Conservation (phyloP, 495 filamentous ascomycete species). For the Neurospora sp. region DNA sequence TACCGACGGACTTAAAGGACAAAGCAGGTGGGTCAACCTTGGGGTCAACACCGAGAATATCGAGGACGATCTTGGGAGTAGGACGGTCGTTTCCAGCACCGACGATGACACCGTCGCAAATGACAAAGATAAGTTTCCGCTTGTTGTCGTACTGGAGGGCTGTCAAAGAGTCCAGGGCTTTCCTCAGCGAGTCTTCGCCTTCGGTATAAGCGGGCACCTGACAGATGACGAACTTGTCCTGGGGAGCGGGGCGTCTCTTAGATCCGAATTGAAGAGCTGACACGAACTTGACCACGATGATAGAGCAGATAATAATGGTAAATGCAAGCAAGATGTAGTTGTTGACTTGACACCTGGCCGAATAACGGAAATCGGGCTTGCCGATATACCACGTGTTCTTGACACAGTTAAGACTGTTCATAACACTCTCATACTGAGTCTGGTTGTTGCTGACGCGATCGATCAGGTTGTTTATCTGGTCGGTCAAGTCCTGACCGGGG, state of each 20-base stretch:
- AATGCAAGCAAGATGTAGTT: constrained; percentile 87
- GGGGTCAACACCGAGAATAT: constrained; percentile 93
- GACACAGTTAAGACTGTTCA: constrained; percentile 63
- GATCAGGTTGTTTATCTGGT: constrained; percentile 43
- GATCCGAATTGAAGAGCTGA: constrained; percentile 89
- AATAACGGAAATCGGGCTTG: constrained; percentile 71
- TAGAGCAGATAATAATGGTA: constrained; percentile 65
- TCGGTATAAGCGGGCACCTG: constrained; percentile 97
- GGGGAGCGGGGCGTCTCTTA: constrained; percentile 77
- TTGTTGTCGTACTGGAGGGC: constrained; percentile 97
- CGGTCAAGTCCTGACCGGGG: constrained; percentile 67
- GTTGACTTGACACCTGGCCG: constrained; percentile 72
- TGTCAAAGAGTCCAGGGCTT: constrained; percentile 88
- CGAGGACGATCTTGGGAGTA: constrained; percentile 92
- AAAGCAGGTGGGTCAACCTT: constrained; percentile 92
- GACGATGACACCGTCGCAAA: constrained; percentile 94
- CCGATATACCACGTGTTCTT: constrained; percentile 77
- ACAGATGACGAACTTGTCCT: constrained; percentile 98
- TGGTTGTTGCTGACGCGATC: constrained; percentile 24
- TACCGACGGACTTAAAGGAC: constrained; percentile 82
- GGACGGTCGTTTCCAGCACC: constrained; percentile 94
- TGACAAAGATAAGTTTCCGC: constrained; percentile 83
- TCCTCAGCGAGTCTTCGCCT: constrained; percentile 85
- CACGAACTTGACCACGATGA: constrained; percentile 83
- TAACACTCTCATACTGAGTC: constrained; percentile 29